Evolutionary conservation across 805 yeast species (phyloP).

Genomic region (Saccharomycopsis sp.): DNA sequence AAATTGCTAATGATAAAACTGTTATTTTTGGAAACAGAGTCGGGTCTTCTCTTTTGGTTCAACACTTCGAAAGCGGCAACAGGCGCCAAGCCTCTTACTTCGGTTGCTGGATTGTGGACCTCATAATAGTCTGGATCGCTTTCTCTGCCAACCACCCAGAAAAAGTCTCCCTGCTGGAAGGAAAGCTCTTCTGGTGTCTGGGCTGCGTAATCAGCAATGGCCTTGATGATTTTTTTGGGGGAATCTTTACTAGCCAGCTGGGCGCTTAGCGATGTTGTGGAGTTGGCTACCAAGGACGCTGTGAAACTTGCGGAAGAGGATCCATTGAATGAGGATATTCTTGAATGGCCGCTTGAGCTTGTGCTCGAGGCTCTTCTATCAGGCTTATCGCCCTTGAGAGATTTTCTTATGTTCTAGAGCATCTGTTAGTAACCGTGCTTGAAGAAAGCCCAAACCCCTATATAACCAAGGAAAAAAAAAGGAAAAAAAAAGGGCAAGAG

Average conservation of each 20-base stretch:
- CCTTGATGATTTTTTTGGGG: conserved; percentile 79
- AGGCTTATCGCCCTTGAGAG: conserved; percentile 28
- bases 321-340: conserved; percentile 19
- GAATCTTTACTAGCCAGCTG: conserved; percentile 30
- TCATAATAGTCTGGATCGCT: conserved; percentile 67
- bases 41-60: conserved; percentile 23
- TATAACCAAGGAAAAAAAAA: no score
- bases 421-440: no score
- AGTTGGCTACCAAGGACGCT: conserved; percentile 14
- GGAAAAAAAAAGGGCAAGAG: no score
- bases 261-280: conserved; percentile 10
- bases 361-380: conserved; percentile 14
- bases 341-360: conserved; percentile 5
- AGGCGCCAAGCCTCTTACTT: conserved; percentile 80
- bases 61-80: conserved; percentile 73
- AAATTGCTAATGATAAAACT: conserved; percentile 22
- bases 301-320: conserved; percentile 25
- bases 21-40: conserved; percentile 23
- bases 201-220: conserved; percentile 56
- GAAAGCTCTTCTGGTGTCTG: conserved; percentile 60
- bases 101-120: conserved; percentile 78
- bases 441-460: no score
- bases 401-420: conserved; percentile 28
- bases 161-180: conserved; percentile 78
- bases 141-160: conserved; percentile 63